A percentile compares a stretch with the other conserved stretches of the same genome.
Conservation (phyloP, 768 basidiomycete species). For the Kwoniella sp. region DNA sequence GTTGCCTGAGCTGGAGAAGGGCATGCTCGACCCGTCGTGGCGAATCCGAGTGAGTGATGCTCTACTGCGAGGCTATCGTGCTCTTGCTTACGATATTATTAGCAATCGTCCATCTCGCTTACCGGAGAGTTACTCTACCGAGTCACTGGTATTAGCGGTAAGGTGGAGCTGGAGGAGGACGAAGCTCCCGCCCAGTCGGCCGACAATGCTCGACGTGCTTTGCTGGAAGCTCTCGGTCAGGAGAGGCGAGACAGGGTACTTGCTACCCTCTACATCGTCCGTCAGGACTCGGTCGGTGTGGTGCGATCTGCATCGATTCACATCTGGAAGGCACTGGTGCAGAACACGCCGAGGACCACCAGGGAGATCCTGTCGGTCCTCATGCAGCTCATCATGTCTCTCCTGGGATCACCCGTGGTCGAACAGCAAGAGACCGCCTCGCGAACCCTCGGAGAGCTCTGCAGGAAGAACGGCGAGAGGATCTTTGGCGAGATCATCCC, state of each 20-base stretch:
- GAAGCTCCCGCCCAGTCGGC: constrained; percentile 63
- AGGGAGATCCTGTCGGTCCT: constrained; percentile 87
- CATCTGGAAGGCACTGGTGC: constrained; percentile 96
- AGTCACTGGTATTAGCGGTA: constrained; percentile 89
- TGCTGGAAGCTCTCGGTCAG: constrained; percentile 78
- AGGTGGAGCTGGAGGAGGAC: constrained; percentile 64
- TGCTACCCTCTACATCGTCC: constrained; percentile 82
- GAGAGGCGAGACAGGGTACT: constrained; percentile 88
- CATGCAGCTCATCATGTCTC: constrained; percentile 65
- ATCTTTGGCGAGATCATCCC: constrained; percentile 77
- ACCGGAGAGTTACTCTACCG: constrained; percentile 95
- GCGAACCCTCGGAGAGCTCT: constrained; percentile 79
- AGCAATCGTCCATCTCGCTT: constrained; percentile 68
- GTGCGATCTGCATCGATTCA: constrained; percentile 88
- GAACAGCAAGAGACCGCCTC: constrained; percentile 94
- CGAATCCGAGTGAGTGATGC: constrained; percentile 71
- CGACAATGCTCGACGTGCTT: constrained; percentile 77
- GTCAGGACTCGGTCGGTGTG: constrained; percentile 83
- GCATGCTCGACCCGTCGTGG: constrained; percentile 94
- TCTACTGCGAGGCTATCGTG: background rate
- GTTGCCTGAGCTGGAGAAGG: constrained; percentile 85
- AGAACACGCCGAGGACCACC: constrained; percentile 60
- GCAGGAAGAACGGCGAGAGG: constrained; percentile 91
- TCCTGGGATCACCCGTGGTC: constrained; percentile 71
- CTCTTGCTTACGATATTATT: background rate